These are phyloP conservation scores for Carnegiea gigantea DNA, from an alignment of 179 eudicot species.

Conservation along the genomic window DNA sequence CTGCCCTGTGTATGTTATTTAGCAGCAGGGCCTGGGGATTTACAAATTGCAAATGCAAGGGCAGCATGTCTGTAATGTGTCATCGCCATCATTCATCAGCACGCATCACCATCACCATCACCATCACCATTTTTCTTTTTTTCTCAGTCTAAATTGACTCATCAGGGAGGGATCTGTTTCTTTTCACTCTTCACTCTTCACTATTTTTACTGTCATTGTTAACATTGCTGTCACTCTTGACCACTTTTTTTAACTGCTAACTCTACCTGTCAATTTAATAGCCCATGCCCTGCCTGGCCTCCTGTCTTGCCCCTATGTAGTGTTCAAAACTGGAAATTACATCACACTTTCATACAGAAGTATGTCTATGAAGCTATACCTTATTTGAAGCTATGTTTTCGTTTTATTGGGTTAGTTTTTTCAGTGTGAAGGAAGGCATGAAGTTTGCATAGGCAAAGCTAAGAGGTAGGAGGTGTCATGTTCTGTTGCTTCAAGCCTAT, in stretches of 20 bases:
- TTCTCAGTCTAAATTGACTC: not conserved
- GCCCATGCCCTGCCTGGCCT: not conserved
- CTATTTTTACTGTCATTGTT: not conserved
- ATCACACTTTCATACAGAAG: not conserved
- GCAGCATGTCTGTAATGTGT: conserved; percentile 1
- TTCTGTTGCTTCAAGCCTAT: too few species aligned
- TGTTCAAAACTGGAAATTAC: not conserved
- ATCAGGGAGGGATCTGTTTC: not conserved
- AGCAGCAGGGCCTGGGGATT: not conserved
- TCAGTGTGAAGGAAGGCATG: too few species aligned
- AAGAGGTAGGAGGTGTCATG: too few species aligned
- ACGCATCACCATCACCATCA: not conserved
- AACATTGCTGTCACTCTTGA: not conserved
- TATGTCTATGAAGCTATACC: too few species aligned
- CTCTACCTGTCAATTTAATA: not conserved
- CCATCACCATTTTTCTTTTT: not conserved
- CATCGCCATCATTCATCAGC: not conserved
- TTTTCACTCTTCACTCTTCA: not conserved
- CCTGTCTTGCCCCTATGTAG: not conserved
- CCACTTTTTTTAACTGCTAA: not conserved
- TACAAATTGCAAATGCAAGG: not conserved
- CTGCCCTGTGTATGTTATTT: too few species aligned
- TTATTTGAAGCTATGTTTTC: too few species aligned
- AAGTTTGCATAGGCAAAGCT: too few species aligned
- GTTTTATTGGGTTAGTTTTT: too few species aligned